Conservation (phyloP, 2,329 filamentous ascomycete species). For the Phaeosphaeria sp. region DNA sequence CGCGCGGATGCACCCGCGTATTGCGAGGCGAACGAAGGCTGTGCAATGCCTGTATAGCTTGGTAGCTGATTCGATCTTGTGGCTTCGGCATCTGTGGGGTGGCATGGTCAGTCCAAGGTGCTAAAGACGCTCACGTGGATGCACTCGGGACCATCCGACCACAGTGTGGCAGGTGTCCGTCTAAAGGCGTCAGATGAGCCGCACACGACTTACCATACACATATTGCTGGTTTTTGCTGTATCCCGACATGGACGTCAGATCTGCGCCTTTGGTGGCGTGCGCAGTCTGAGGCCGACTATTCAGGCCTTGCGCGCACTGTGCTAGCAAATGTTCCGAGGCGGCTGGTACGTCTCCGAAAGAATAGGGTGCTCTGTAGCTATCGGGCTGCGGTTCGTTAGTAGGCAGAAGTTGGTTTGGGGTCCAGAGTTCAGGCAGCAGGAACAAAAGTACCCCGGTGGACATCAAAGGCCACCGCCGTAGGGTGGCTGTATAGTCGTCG, state of each 20-base stretch:
- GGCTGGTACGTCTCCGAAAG: slow-evolving; percentile 33
- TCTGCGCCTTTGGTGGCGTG: slow-evolving; percentile 44
- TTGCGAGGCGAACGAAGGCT: slow-evolving; percentile 57
- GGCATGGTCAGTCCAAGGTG: slow-evolving; percentile 54
- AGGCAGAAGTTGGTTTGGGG: slow-evolving; percentile 33
- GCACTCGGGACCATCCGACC: slow-evolving; percentile 43
- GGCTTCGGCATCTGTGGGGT: slow-evolving; percentile 63
- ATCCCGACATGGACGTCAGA: slow-evolving; percentile 80
- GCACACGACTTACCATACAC: slow-evolving; percentile 75
- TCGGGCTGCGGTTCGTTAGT: slow-evolving; percentile 40
- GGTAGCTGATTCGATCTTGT: slow-evolving; percentile 66
- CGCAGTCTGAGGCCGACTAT: slow-evolving; percentile 60
- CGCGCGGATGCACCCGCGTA: slow-evolving; percentile 58
- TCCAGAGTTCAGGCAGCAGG: slow-evolving; percentile 38
- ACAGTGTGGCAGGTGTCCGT: slow-evolving; percentile 45
- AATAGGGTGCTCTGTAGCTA: slow-evolving; percentile 38
- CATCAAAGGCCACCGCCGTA: slow-evolving; percentile 16
- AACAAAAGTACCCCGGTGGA: slow-evolving; percentile 17
- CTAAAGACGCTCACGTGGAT: slow-evolving; percentile 47
- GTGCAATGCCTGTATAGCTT: slow-evolving; percentile 55
- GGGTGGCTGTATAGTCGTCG: background rate
- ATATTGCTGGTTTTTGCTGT: slow-evolving; percentile 77
- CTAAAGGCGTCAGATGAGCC: slow-evolving; percentile 49
- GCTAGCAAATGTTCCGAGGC: slow-evolving; percentile 30
- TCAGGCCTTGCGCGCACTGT: slow-evolving; percentile 41